Percentiles rank a stretch among this genome's conserved stretches.
phyloP scores from a whole-genome alignment of 2,329 filamentous ascomycete species.

The Coniochaeta prunicola region DNA sequence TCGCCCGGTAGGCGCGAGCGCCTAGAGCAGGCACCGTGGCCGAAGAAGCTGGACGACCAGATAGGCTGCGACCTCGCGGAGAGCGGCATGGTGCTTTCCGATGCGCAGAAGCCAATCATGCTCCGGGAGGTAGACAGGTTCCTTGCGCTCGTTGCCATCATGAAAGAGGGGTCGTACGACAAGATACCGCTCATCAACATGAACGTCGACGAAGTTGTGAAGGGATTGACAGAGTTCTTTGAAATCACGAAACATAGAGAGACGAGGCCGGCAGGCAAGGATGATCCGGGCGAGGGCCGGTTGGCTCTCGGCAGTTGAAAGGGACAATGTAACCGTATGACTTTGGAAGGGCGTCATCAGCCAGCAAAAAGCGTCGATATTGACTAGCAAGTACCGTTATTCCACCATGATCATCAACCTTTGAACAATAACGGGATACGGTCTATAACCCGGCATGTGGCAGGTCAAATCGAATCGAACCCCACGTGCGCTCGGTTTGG shows the following conservation, averaged over 20 bases:
- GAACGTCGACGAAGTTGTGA: slow-evolving; percentile 77
- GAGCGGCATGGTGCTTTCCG: slow-evolving; percentile 60
- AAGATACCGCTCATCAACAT: slow-evolving; percentile 81
- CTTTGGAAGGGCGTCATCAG: not conserved
- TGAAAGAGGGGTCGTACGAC: slow-evolving; percentile 78
- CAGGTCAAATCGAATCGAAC: not conserved
- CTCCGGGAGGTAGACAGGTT: slow-evolving; percentile 66
- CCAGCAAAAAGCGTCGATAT: not conserved
- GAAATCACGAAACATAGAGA: slow-evolving; percentile 55
- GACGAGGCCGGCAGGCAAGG: not conserved
- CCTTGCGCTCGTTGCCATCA: slow-evolving; percentile 75
- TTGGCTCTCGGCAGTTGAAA: not conserved
- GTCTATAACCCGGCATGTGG: not conserved
- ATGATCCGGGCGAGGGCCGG: not conserved
- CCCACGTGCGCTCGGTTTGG: not conserved
- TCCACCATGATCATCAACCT: not conserved
- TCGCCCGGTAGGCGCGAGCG: slow-evolving; percentile 45
- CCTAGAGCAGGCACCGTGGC: slow-evolving; percentile 55
- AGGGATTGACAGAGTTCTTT: slow-evolving; percentile 74
- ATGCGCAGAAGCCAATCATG: slow-evolving; percentile 57
- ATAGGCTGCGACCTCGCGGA: slow-evolving; percentile 59
- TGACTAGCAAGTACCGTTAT: not conserved
- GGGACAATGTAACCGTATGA: not conserved
- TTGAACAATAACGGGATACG: no score
- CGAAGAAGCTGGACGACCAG: slow-evolving; percentile 56